Evolutionary conservation across 495 filamentous ascomycete species (phyloP).

Genomic region (Coniosporium apollinis): DNA sequence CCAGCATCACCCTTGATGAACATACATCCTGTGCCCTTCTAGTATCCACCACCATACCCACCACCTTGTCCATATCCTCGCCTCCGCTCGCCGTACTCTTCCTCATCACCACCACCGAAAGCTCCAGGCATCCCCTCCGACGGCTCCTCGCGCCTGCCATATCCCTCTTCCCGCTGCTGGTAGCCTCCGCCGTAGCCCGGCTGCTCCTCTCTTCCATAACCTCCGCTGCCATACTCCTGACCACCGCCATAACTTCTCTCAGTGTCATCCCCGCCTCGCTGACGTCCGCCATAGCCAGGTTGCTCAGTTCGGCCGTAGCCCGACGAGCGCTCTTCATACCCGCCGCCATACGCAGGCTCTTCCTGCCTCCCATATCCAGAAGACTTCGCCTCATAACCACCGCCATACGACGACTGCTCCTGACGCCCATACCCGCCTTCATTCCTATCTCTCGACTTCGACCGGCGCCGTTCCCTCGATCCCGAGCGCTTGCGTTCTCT

Average conservation of each 20-base stretch:
- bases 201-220: slow-evolving; percentile 1
- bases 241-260: slow-evolving; percentile 1
- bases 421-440: background rate
- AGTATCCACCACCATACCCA: slow-evolving; percentile 2
- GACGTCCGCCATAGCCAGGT: slow-evolving; percentile 1
- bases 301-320: slow-evolving; percentile 1
- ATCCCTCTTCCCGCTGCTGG: background rate
- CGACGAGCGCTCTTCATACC: background rate
- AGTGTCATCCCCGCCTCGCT: too few species aligned
- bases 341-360: slow-evolving; percentile 1
- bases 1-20: too few species aligned
- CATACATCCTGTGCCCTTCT: too few species aligned
- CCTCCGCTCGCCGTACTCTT: background rate
- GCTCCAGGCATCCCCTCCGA: background rate
- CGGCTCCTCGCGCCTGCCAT: too few species aligned
- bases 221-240: background rate
- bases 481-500: background rate
- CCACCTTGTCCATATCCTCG: background rate
- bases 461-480: background rate
- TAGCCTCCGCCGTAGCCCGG: background rate
- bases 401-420: slow-evolving; percentile 14
- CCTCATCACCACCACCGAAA: background rate
- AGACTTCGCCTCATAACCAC: slow-evolving; percentile 23
- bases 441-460: background rate
- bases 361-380: slow-evolving; percentile 25